Conservation (phyloP, 495 filamentous ascomycete genomes). For the Aspergillus haitiensis region DNA sequence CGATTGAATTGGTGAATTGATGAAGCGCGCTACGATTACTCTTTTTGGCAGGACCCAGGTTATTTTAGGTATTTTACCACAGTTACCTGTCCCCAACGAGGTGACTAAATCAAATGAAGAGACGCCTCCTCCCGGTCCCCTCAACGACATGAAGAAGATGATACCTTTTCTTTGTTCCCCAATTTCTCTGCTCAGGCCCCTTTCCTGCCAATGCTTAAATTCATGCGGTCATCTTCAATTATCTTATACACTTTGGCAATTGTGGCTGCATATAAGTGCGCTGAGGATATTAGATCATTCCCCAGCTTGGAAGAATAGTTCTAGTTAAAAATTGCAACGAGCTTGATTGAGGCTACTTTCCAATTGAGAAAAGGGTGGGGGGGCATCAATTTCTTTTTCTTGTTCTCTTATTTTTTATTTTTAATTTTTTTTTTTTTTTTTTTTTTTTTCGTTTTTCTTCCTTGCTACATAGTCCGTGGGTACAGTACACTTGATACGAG, state of each 20-base stretch:
- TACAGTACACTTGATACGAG: not conserved
- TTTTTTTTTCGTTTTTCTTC: no score
- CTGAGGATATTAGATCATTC: not conserved
- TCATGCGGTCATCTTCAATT: not conserved
- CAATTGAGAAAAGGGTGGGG: not conserved
- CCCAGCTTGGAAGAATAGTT: not conserved
- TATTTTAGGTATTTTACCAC: not conserved
- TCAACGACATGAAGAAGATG: no score
- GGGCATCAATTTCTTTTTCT: not conserved
- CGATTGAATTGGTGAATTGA: not conserved
- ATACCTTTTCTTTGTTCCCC: no score
- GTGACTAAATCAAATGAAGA: not conserved
- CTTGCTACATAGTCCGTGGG: no score
- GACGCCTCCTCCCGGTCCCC: not conserved
- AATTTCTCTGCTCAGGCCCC: not conserved
- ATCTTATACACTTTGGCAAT: not conserved
- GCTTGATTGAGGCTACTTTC: no score
- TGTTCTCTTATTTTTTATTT: not conserved
- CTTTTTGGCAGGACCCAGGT: constrained; percentile 15
- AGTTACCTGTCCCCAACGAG: not conserved
- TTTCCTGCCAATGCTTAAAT: not conserved
- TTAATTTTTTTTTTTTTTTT: no score
- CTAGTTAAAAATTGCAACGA: not conserved
- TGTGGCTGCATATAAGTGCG: constrained; percentile 1
- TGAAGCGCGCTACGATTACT: not conserved